These are phyloP conservation scores for Protomyces lactucae-debilis DNA, from an alignment of 1,139 yeast genomes.

Conservation along the genomic window DNA sequence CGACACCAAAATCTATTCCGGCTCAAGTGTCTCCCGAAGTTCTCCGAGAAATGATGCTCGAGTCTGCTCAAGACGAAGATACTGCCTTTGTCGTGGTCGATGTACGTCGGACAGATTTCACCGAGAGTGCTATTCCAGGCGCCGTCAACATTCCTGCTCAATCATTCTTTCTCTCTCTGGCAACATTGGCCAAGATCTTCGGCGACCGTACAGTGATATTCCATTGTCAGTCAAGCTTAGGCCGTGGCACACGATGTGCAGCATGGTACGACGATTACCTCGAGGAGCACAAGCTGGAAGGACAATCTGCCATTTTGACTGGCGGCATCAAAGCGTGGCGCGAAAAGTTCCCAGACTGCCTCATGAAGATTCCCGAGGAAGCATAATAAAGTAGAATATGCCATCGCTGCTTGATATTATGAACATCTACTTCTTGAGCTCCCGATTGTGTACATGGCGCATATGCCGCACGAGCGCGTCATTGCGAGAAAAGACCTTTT, in stretches of 20 bases:
- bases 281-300: conserved; percentile 9
- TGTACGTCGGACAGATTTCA: conserved; percentile 10
- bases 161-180: background rate
- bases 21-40: conserved; percentile 5
- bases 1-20: conserved; percentile 10
- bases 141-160: conserved; percentile 22
- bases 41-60: conserved; percentile 16
- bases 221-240: conserved; percentile 4
- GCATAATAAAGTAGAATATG: background rate
- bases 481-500: conserved; percentile 84
- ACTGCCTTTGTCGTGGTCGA: conserved; percentile 24
- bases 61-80: conserved; percentile 15
- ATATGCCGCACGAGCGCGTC: conserved; percentile 90
- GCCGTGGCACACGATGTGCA: conserved; percentile 19
- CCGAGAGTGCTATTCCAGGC: background rate
- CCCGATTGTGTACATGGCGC: conserved; percentile 22
- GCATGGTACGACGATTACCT: conserved; percentile 22
- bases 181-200: conserved; percentile 16
- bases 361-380: background rate
- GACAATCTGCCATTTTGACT: conserved; percentile 12
- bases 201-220: conserved; percentile 22
- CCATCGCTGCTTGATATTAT: background rate
- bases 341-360: background rate
- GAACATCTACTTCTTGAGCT: background rate
- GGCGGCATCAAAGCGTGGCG: conserved; percentile 24